These are phyloP conservation scores for Halophytophthora polymorphica DNA, from an alignment of 352 stramenopile species.

Conservation along the genomic window DNA sequence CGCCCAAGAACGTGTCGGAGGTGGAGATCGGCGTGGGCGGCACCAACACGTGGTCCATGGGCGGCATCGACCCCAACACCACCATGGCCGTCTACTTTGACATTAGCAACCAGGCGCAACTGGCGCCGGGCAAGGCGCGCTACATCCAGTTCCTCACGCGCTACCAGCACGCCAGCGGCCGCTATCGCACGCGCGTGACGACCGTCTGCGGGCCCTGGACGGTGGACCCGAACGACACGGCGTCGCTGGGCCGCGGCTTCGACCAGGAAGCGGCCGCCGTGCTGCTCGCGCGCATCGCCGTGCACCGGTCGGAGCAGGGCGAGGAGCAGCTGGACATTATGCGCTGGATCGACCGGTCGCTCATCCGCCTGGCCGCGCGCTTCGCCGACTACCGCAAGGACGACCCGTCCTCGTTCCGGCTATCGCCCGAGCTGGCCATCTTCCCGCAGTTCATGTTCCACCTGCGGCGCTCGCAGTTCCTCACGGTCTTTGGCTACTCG, in stretches of 20 bases:
- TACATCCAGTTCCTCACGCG: slow-evolving; percentile 98
- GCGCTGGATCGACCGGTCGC: slow-evolving; percentile 93
- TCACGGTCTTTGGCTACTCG: slow-evolving; percentile 99
- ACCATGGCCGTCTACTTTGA: slow-evolving; percentile 99
- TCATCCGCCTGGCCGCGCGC: slow-evolving; percentile 98
- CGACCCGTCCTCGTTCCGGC: slow-evolving; percentile 95
- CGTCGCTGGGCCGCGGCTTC: slow-evolving; percentile 93
- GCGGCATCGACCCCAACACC: slow-evolving; percentile 96
- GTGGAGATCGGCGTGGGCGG: slow-evolving; percentile 94
- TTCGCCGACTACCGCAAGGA: slow-evolving; percentile 99
- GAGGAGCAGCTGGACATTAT: slow-evolving; percentile 89
- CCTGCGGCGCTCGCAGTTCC: slow-evolving; percentile 97
- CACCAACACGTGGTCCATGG: slow-evolving; percentile 94
- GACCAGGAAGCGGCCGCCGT: slow-evolving; percentile 99
- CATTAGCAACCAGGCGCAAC: slow-evolving; percentile 84
- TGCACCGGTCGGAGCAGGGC: slow-evolving; percentile 81
- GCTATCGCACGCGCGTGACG: slow-evolving; percentile 95
- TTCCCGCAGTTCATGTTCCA: slow-evolving; percentile 99
- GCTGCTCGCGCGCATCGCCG: slow-evolving; percentile 90
- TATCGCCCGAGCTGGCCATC: slow-evolving; percentile 97
- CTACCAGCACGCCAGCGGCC: slow-evolving; percentile 97
- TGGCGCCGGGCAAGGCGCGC: slow-evolving; percentile 86
- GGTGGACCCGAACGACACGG: slow-evolving; percentile 90
- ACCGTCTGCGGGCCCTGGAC: slow-evolving; percentile 96
- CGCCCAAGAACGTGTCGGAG: slow-evolving; percentile 93